These are phyloP conservation scores for Albatrellus ellisii DNA, from an alignment of 768 basidiomycete genomes.

Conservation along the genomic window DNA sequence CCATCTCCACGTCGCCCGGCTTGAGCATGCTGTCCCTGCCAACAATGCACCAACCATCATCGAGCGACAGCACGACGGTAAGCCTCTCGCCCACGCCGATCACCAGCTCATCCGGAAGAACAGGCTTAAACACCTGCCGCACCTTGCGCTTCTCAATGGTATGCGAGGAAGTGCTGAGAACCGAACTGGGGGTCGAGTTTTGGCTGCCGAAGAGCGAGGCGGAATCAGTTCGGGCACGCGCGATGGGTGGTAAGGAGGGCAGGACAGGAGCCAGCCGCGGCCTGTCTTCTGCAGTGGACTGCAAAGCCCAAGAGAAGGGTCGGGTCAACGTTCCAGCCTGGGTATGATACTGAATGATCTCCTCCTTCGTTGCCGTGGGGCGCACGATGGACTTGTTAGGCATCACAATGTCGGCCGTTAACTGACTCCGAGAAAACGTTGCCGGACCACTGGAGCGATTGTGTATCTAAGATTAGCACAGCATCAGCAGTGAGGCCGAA, in stretches of 20 bases:
- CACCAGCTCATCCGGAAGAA: slow-evolving; percentile 64
- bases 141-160: slow-evolving; percentile 32
- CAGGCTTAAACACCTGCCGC: slow-evolving; percentile 50
- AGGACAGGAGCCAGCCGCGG: neutral
- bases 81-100: slow-evolving; percentile 45
- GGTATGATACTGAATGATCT: slow-evolving; percentile 31
- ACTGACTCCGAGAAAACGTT: slow-evolving; percentile 31
- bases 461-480: neutral
- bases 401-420: slow-evolving; percentile 35
- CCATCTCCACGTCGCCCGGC: slow-evolving; percentile 42
- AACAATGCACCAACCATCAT: slow-evolving; percentile 75
- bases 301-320: slow-evolving; percentile 25
- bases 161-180: slow-evolving; percentile 1
- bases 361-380: slow-evolving; percentile 24
- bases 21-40: slow-evolving; percentile 32
- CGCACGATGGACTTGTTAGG: slow-evolving; percentile 36
- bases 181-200: neutral
- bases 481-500: neutral
- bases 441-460: neutral
- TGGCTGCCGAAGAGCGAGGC: slow-evolving; percentile 4
- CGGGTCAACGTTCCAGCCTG: slow-evolving; percentile 29
- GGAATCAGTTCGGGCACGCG: slow-evolving; percentile 4
- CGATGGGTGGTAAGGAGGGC: neutral
- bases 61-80: slow-evolving; percentile 47
- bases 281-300: slow-evolving; percentile 27